A percentile compares a stretch with the other conserved stretches of the same genome.
Evolutionary conservation across 2,329 filamentous ascomycete species (phyloP).

Genomic region (Diaporthe amygdali): DNA sequence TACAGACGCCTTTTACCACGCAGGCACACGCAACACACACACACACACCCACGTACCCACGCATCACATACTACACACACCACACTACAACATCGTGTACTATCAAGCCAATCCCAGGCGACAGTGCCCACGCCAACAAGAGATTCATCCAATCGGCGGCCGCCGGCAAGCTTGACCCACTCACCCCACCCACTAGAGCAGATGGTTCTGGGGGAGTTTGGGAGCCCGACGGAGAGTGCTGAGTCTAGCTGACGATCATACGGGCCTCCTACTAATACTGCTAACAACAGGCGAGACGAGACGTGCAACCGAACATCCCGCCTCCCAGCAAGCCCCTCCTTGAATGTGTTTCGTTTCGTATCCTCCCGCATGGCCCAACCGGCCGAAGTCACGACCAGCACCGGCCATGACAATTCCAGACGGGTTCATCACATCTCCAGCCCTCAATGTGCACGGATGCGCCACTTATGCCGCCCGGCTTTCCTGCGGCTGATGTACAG

Average conservation of each 20-base stretch:
- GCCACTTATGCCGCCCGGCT: neutral
- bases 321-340: neutral
- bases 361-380: neutral
- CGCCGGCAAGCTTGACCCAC: neutral
- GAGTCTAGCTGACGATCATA: slow-evolving; percentile 8
- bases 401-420: neutral
- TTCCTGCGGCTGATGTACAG: slow-evolving; percentile 1
- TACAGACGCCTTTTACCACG: neutral
- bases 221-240: neutral
- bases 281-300: neutral
- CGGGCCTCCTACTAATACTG: neutral
- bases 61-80: too few relatives aligned
- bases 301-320: neutral
- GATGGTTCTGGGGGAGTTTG: neutral
- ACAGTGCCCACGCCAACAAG: neutral
- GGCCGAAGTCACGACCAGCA: neutral
- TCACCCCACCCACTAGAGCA: neutral
- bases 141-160: slow-evolving; percentile 1
- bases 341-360: slow-evolving; percentile 6
- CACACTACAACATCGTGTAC: neutral
- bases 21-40: neutral
- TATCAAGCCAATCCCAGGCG: neutral
- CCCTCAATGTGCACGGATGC: neutral
- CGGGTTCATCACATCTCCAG: slow-evolving; percentile 13
- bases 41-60: neutral